Base-by-base conservation (phyloP, 2,329 filamentous ascomycete species). In the Phoma herbarum region DNA sequence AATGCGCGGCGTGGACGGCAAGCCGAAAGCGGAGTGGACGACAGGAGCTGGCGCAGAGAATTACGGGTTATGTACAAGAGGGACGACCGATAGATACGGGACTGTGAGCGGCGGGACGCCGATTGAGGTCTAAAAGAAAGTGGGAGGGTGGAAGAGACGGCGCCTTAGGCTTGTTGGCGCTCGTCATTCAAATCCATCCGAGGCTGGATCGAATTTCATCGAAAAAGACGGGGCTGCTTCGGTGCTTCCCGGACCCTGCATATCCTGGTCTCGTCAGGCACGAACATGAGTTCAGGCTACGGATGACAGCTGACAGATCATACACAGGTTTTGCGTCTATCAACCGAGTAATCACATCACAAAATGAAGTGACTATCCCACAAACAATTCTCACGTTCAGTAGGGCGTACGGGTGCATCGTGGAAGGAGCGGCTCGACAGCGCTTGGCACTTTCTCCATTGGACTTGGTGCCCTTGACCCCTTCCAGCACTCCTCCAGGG, bases 101-200 rank as follows among this genome's bases (percentile, higher is more conserved):
- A 23, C 26, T 42, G 41, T 46, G 23, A 26, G 39, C 45, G 45
- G 46, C 56, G 50, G 26, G 22, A 44, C 33, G 31, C 25, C 56
- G 45, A 59, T 50, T 46, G 26, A 54, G 20, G 45, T 39, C 25
- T 53, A 20, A 44, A 53, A 31, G 50, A 59, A 45, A 39, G 50
- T 37, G 50, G 46, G 56, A 41, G 51, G 45, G 46, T 35, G 56
- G 56, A 53, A 54, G 50, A 41, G 50, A 54, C 56, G 50, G 56
- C 51, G 50, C 45, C 45, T 46, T 42, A 44, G 37, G 31, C 49
- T 26, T 37, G 55, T 59, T 53, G 56, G 56, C 56, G 56, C 56
- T 46, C 56, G 56, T 59, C 56, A 59, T 59, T 49, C 45, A 23
- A 54, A 46, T 53, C 53, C 48, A 49, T 54, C 56, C 56, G 56